phyloP scores from a whole-genome alignment of 2,329 filamentous ascomycete genomes.

The Cladophialophora chaetospira region DNA sequence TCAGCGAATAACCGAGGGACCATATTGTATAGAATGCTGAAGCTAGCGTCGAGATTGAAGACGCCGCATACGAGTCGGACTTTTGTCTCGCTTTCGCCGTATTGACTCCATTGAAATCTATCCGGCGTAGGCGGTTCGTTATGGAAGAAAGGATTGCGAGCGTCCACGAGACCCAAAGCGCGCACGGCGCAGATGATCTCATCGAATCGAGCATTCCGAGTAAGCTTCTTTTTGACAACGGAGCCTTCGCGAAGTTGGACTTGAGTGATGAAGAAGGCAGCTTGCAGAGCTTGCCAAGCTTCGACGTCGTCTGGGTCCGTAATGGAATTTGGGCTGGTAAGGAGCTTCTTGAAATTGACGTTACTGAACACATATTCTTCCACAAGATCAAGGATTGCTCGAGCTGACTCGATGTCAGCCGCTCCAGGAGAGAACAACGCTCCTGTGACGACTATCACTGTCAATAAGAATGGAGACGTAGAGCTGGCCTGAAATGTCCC shows the following conservation, averaged over 20 bases:
- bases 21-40: constrained; percentile 12
- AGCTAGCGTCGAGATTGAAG: constrained; percentile 17
- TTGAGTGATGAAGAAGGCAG: constrained; percentile 7
- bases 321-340: neutral
- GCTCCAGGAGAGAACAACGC: constrained; percentile 3
- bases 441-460: constrained; percentile 3
- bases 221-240: neutral
- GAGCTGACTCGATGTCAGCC: neutral
- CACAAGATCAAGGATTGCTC: constrained; percentile 4
- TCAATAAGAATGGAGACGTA: neutral
- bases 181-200: constrained; percentile 6
- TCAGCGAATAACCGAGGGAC: constrained; percentile 8
- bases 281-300: constrained; percentile 7
- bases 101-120: constrained; percentile 8
- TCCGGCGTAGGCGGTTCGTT: constrained; percentile 2
- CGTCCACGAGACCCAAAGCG: neutral
- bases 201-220: constrained; percentile 6
- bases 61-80: constrained; percentile 12
- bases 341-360: neutral
- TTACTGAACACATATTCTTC: constrained; percentile 10
- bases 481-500: neutral
- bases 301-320: neutral
- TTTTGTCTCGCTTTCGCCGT: constrained; percentile 1
- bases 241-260: constrained; percentile 4
- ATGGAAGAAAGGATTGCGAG: constrained; percentile 6